Conservation (phyloP, 2,329 filamentous ascomycete genomes). For the Aspergillus chevalieri region DNA sequence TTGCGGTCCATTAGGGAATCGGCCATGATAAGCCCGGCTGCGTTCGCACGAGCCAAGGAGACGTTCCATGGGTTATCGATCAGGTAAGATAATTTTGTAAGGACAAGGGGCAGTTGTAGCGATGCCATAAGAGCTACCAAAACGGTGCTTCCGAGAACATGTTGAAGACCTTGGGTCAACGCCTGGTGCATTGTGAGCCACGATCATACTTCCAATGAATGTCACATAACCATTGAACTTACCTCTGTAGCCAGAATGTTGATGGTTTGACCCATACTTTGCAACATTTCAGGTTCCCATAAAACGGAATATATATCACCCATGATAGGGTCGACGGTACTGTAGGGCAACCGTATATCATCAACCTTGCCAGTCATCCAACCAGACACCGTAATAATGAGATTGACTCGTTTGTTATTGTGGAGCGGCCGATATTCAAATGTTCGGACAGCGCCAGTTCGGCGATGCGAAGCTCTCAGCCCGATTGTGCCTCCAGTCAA, state of each 20-base stretch:
- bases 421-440: constrained; percentile 95
- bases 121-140: constrained; percentile 86
- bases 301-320: constrained; percentile 94
- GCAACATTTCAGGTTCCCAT: constrained; percentile 98
- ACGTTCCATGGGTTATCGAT: constrained; percentile 99
- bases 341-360: constrained; percentile 90
- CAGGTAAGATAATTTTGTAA: constrained; percentile 90
- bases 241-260: constrained; percentile 97
- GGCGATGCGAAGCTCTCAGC: constrained; percentile 72
- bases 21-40: constrained; percentile 84
- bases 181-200: constrained; percentile 53
- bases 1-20: constrained; percentile 91
- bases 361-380: constrained; percentile 99
- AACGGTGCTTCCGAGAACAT: constrained; percentile 86
- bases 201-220: background rate
- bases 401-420: constrained; percentile 95
- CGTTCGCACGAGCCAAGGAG: constrained; percentile 83
- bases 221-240: constrained; percentile 21
- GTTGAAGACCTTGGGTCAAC: constrained; percentile 90
- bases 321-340: constrained; percentile 95
- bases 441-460: constrained; percentile 87
- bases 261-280: constrained; percentile 96
- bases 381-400: constrained; percentile 89
- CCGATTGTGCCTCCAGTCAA: constrained; percentile 83
- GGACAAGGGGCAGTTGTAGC: constrained; percentile 80